phyloP scores from a whole-genome alignment of 2,329 filamentous ascomycete genomes.

The Colletotrichum navitas region DNA sequence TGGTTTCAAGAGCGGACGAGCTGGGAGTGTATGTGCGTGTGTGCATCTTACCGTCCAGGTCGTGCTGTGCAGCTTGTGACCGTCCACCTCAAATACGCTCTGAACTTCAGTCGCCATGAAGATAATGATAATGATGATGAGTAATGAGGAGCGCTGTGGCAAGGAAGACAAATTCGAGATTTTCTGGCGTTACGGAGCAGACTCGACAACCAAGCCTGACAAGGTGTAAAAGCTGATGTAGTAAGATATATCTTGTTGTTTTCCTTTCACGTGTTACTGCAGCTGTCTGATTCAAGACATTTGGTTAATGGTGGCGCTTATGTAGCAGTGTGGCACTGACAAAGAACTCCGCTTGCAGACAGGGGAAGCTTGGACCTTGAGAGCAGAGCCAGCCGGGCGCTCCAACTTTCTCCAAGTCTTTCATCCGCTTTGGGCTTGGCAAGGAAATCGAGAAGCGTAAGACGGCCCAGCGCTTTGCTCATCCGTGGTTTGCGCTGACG shows the following conservation, averaged over 20 bases:
- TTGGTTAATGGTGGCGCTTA: slow-evolving; percentile 15
- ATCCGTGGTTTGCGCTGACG: too few relatives aligned
- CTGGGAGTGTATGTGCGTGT: slow-evolving; percentile 16
- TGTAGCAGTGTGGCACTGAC: slow-evolving; percentile 16
- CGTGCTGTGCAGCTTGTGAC: slow-evolving; percentile 65
- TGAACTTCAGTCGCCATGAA: slow-evolving; percentile 60
- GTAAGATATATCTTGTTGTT: slow-evolving; percentile 7
- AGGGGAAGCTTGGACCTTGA: slow-evolving; percentile 15
- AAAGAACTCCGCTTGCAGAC: slow-evolving; percentile 23
- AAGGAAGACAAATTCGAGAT: neutral
- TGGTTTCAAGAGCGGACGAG: neutral
- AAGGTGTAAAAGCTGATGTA: neutral
- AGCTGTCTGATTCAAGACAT: slow-evolving; percentile 19
- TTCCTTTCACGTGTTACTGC: slow-evolving; percentile 21
- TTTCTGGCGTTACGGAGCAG: neutral
- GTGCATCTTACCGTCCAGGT: slow-evolving; percentile 66
- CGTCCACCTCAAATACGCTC: slow-evolving; percentile 62
- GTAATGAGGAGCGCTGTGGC: neutral
- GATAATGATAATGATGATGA: neutral
- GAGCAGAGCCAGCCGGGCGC: neutral
- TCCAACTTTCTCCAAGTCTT: slow-evolving; percentile 8
- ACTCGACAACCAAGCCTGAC: neutral
- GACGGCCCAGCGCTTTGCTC: too few relatives aligned
- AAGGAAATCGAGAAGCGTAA: too few relatives aligned
- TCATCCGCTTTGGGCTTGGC: neutral